Evolutionary conservation across 371 early-diverging fungal species (phyloP).

Genomic region (Rhizopus stolonifer): DNA sequence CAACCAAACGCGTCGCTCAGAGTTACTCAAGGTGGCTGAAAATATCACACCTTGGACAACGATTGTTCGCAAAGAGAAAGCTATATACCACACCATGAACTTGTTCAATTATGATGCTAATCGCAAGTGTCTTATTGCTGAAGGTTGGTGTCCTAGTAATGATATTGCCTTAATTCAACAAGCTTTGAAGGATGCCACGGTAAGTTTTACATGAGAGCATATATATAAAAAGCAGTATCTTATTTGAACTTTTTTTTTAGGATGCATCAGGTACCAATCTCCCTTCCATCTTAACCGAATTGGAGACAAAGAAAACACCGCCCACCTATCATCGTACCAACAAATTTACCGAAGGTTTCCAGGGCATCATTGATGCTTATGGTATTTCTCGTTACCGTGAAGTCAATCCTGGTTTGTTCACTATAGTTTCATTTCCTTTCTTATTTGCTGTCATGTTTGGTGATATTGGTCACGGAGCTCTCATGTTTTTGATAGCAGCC

Average conservation of each 20-base stretch:
- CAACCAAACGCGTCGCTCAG: slow-evolving; percentile 77
- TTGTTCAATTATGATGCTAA: slow-evolving; percentile 89
- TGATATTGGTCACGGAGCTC: slow-evolving; percentile 97
- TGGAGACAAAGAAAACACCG: slow-evolving; percentile 81
- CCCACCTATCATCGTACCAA: slow-evolving; percentile 97
- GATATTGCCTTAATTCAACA: slow-evolving; percentile 78
- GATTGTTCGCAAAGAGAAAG: slow-evolving; percentile 95
- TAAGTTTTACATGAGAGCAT: slow-evolving; percentile 37
- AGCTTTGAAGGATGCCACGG: slow-evolving; percentile 81
- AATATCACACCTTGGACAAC: slow-evolving; percentile 85
- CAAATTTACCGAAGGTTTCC: slow-evolving; percentile 96
- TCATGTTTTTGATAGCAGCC: slow-evolving; percentile 77
- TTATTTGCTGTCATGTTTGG: slow-evolving; percentile 99
- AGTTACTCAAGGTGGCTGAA: slow-evolving; percentile 81
- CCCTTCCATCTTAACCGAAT: slow-evolving; percentile 82
- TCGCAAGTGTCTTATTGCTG: slow-evolving; percentile 94
- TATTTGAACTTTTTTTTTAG: slow-evolving; percentile 21
- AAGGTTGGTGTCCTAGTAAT: slow-evolving; percentile 95
- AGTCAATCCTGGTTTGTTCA: slow-evolving; percentile 99
- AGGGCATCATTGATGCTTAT: slow-evolving; percentile 97
- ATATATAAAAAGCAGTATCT: neutral
- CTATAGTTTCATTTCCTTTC: slow-evolving; percentile 98
- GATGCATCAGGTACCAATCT: slow-evolving; percentile 86
- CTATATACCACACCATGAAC: slow-evolving; percentile 96
- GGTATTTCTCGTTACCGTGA: slow-evolving; percentile 99